These are phyloP conservation scores for Dothidotthia symphoricarpi DNA, from an alignment of 2,329 filamentous ascomycete genomes.

Conservation along the genomic window DNA sequence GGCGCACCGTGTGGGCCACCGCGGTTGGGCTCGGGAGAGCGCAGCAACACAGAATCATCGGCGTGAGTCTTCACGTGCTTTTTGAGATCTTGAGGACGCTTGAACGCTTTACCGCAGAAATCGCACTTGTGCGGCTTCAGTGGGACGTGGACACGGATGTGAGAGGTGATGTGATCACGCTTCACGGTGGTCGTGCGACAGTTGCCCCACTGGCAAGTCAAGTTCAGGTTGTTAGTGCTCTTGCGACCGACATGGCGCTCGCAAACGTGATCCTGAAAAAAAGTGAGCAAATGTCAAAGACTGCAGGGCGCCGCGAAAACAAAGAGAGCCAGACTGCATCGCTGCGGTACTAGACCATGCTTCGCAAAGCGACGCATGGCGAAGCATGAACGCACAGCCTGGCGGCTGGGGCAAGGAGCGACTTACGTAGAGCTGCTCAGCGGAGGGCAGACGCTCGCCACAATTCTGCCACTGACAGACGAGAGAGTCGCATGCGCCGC, in stretches of 20 bases:
- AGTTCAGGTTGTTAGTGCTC: constrained; percentile 96
- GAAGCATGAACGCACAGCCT: background rate
- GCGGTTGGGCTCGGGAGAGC: constrained; percentile 61
- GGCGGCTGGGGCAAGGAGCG: too few relatives aligned
- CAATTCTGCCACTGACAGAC: constrained; percentile 64
- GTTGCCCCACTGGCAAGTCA: constrained; percentile 95
- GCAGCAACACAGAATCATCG: constrained; percentile 79
- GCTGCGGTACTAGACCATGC: too few relatives aligned
- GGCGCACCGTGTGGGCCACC: constrained; percentile 38
- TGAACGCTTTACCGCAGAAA: constrained; percentile 98
- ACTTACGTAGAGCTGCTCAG: constrained; percentile 63
- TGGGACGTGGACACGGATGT: constrained; percentile 98
- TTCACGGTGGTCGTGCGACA: constrained; percentile 97
- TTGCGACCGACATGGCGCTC: constrained; percentile 98
- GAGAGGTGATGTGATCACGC: constrained; percentile 97
- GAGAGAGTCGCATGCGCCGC: constrained; percentile 45
- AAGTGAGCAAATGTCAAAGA: constrained; percentile 9
- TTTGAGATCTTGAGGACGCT: constrained; percentile 97
- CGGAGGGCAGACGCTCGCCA: constrained; percentile 57
- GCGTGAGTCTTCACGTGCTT: constrained; percentile 99
- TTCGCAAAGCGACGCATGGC: background rate
- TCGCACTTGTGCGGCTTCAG: constrained; percentile 99
- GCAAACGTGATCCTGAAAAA: constrained; percentile 84
- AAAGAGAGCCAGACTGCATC: too few relatives aligned
- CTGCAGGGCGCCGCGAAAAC: too few relatives aligned